A percentile compares a stretch with the other conserved stretches of the same genome.
These are phyloP conservation scores for Aureobasidium namibiae DNA, from an alignment of 2,329 filamentous ascomycete species.

Conservation along the genomic window DNA sequence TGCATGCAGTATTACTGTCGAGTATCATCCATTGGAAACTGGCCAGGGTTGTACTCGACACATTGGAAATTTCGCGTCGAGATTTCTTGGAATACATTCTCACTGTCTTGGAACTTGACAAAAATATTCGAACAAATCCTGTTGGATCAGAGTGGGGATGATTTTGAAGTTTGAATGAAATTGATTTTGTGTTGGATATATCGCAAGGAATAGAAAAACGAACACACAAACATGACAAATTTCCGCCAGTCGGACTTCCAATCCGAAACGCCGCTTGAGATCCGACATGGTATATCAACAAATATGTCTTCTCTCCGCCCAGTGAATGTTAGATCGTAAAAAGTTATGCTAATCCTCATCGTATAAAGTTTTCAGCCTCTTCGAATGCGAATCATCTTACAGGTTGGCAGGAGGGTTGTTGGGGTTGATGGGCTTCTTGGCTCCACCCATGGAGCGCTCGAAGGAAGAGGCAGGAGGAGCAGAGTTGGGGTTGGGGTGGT, in stretches of 20 bases:
- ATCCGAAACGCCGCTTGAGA: neutral
- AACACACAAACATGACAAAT: slow-evolving; percentile 3
- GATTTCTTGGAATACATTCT: too few species aligned
- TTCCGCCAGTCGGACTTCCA: neutral
- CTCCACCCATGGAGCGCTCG: slow-evolving; percentile 3
- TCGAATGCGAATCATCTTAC: neutral
- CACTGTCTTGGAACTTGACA: too few species aligned
- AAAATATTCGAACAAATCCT: too few species aligned
- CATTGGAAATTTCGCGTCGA: too few species aligned
- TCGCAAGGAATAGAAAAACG: neutral
- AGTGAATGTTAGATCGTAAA: neutral
- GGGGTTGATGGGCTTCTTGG: slow-evolving; percentile 8
- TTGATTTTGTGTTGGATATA: slow-evolving; percentile 7
- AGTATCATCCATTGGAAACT: too few species aligned
- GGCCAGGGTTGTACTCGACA: too few species aligned
- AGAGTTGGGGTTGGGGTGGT: slow-evolving; percentile 13
- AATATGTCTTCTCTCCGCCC: neutral
- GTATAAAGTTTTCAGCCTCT: neutral
- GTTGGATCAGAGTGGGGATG: too few species aligned
- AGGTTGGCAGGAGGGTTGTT: slow-evolving; percentile 5
- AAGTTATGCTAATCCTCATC: neutral
- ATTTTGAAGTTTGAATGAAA: too few species aligned
- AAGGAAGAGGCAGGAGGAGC: slow-evolving; percentile 5
- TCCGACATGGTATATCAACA: slow-evolving; percentile 1
- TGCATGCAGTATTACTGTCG: too few species aligned